Conservation (phyloP, 176 grass and related monocot genomes). For the Chloris gayana region DNA sequence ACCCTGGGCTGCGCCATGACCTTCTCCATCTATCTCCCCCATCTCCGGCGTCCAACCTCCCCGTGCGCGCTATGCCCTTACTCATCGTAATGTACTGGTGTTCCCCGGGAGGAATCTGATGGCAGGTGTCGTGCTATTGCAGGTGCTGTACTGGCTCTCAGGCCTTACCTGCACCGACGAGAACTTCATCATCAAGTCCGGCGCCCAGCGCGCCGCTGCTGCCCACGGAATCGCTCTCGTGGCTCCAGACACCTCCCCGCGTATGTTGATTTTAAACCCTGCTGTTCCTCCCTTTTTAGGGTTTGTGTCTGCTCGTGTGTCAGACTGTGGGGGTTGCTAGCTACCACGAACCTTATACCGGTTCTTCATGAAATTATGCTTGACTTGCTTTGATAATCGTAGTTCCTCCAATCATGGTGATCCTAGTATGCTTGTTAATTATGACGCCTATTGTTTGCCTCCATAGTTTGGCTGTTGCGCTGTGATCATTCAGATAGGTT, state of each 20-base stretch:
- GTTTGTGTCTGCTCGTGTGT: not conserved
- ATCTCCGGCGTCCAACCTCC: constrained; percentile 58
- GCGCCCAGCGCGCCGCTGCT: constrained; percentile 76
- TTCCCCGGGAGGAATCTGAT: not conserved
- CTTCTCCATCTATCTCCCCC: constrained; percentile 89
- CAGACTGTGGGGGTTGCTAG: not conserved
- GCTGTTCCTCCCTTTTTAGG: not conserved
- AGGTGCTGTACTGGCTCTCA: constrained; percentile 93
- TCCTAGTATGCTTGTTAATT: not conserved
- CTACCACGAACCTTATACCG: not conserved
- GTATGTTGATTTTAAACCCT: constrained; percentile 45
- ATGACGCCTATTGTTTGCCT: not conserved
- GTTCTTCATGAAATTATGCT: not conserved
- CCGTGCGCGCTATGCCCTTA: constrained; percentile 28
- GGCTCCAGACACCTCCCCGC: constrained; percentile 89
- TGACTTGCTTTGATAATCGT: not conserved
- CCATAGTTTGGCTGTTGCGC: not conserved
- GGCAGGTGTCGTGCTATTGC: not conserved
- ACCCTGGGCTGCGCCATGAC: constrained; percentile 90
- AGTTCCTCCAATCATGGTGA: not conserved
- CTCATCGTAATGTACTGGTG: not conserved
- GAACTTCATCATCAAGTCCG: constrained; percentile 90
- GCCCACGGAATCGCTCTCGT: constrained; percentile 74
- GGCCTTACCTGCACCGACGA: constrained; percentile 86
- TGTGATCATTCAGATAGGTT: not conserved